phyloP scores from a whole-genome alignment of 2,329 filamentous ascomycete species.

The Colletotrichum filicis region DNA sequence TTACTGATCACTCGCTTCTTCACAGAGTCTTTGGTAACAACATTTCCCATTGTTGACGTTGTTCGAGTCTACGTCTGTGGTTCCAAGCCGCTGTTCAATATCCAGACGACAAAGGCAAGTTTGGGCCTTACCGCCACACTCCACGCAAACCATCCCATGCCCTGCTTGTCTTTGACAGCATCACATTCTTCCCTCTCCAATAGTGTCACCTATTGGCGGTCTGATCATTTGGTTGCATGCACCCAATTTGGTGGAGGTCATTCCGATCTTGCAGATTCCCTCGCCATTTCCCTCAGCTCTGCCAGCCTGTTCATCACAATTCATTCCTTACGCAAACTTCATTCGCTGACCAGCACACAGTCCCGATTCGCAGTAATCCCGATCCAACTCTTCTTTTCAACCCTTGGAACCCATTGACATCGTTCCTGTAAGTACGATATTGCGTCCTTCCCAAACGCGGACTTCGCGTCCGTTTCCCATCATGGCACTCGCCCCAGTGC shows the following conservation, averaged over 20 bases:
- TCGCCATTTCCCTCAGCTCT: background rate
- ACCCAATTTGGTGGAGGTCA: background rate
- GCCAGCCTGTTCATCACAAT: background rate
- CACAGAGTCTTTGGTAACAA: conserved; percentile 63
- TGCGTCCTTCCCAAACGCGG: background rate
- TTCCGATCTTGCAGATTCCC: background rate
- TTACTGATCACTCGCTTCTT: conserved; percentile 66
- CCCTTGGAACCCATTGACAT: conserved; percentile 24
- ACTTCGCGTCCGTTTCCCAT: background rate
- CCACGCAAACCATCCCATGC: background rate
- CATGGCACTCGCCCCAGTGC: background rate
- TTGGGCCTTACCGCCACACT: background rate
- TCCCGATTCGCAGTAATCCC: background rate
- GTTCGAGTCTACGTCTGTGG: conserved; percentile 24
- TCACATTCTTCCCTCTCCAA: background rate
- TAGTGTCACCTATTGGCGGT: background rate
- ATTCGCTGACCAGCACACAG: background rate
- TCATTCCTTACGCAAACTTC: conserved; percentile 10
- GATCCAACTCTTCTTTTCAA: background rate
- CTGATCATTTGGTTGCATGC: background rate
- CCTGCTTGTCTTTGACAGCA: background rate
- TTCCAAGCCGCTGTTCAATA: conserved; percentile 40
- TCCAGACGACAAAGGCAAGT: conserved; percentile 31
- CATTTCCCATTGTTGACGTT: conserved; percentile 51
- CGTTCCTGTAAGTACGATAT: conserved; percentile 17